phyloP scores from a whole-genome alignment of 306 rosid genomes.

The Inga laurina region DNA sequence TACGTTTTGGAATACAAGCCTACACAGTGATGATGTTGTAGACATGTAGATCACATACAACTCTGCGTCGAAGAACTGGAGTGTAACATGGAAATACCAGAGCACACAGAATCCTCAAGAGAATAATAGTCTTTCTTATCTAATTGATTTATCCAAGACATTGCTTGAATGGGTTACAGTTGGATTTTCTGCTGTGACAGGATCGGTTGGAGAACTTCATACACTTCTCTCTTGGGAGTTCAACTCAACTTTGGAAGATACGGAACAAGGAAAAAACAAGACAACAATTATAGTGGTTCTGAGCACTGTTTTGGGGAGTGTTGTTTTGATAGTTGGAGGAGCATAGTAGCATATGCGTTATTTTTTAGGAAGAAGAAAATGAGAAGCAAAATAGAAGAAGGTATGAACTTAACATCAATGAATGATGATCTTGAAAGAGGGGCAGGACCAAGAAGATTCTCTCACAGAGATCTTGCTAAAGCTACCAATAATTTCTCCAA shows the following conservation, averaged over 20 bases:
- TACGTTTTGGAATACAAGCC: constrained; percentile 31
- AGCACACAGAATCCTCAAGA: not conserved
- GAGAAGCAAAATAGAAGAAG: not conserved
- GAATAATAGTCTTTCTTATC: constrained; percentile 18
- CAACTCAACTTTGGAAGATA: constrained; percentile 15
- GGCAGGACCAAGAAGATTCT: constrained; percentile 39
- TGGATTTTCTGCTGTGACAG: constrained; percentile 23
- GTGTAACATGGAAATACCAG: constrained; percentile 31
- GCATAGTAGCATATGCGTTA: not conserved
- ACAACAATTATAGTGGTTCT: not conserved
- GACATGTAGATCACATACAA: constrained; percentile 25
- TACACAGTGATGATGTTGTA: constrained; percentile 13
- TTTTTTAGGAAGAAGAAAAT: not conserved
- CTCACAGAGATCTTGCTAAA: constrained; percentile 17
- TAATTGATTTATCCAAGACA: constrained; percentile 7
- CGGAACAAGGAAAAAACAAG: not conserved
- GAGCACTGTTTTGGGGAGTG: not conserved
- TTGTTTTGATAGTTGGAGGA: not conserved
- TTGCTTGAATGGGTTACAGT: constrained; percentile 36
- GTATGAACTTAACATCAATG: not conserved
- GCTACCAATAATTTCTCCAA: constrained; percentile 35
- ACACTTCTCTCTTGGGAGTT: constrained; percentile 28
- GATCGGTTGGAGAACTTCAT: not conserved
- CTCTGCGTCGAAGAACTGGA: constrained; percentile 9
- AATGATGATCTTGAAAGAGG: constrained; percentile 28